These are phyloP conservation scores for Scolecobasidium constrictum DNA, from an alignment of 2,329 filamentous ascomycete species.

Conservation along the genomic window DNA sequence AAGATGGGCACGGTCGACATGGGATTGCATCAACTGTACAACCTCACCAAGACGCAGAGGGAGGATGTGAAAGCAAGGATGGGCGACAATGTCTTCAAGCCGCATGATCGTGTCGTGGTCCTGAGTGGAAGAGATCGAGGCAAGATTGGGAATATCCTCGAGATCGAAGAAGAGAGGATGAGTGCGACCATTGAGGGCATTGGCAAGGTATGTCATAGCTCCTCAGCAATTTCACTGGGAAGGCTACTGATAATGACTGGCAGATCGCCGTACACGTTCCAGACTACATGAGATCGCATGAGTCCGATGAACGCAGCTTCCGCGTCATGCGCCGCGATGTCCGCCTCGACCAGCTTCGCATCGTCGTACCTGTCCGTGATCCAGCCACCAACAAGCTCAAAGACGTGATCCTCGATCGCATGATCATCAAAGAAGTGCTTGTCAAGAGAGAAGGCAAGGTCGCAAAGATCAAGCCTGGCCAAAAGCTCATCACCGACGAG, in stretches of 20 bases:
- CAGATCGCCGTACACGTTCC: slow-evolving; percentile 32
- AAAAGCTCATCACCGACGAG: neutral
- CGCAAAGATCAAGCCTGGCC: neutral
- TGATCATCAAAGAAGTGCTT: neutral
- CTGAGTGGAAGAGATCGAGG: slow-evolving; percentile 69
- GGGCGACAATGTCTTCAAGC: slow-evolving; percentile 17
- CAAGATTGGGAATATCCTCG: slow-evolving; percentile 61
- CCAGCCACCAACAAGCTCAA: neutral
- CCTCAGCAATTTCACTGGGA: neutral
- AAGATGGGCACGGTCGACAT: slow-evolving; percentile 43
- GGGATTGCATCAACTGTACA: neutral
- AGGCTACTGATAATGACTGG: neutral
- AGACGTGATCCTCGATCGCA: slow-evolving; percentile 1
- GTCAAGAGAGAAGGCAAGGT: neutral
- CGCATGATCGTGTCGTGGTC: slow-evolving; percentile 72
- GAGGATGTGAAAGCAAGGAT: slow-evolving; percentile 12
- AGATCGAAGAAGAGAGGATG: slow-evolving; percentile 33
- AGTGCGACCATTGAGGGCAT: slow-evolving; percentile 22
- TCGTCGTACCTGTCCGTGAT: slow-evolving; percentile 48
- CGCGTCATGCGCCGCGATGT: slow-evolving; percentile 43
- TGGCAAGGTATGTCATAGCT: slow-evolving; percentile 25
- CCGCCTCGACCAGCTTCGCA: slow-evolving; percentile 61
- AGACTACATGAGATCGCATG: slow-evolving; percentile 27
- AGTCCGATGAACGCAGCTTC: slow-evolving; percentile 17
- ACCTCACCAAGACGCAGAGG: neutral